Evolutionary conservation across 352 stramenopile species (phyloP), one percentile per base, ranked within the genome.

Genomic region (Phytophthora tubulina): DNA sequence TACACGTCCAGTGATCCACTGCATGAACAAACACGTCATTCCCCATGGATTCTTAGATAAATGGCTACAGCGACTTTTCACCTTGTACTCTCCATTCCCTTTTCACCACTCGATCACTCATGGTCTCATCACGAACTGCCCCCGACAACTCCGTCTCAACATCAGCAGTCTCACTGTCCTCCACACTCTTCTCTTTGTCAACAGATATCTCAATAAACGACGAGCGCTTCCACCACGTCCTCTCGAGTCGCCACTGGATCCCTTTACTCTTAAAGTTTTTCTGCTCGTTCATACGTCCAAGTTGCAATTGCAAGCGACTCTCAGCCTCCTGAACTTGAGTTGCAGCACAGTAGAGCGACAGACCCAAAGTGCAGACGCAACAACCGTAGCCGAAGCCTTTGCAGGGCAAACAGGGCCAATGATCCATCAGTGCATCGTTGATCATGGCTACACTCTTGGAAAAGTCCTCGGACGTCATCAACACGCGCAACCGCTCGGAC

Each of bases 351-450:
- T 96, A 96, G 45, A 96, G 82, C 10, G 87, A 95, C 17, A 95
- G 65, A 0, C 89, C 89, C 15, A 92, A 67, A 33, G 89, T 94
- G 73, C 89, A 96, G 30, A 95, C 51, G 68, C 89, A 96, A 73
- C 89, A 96, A 33, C 86, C 86, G 70, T 94, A 95, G 13, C 80
- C 86, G 36, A 95, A 93, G 6, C 87, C 79, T 60, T 85, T 91
- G 75, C 83, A 93, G 6, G 89, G 89, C 61, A 96, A 45, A 70
- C 89, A 96, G 13, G 89, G 89, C 89, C 89, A 96, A 67, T 94
- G 86, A 70, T 96, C 89, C 58, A 84, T 49, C 27, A 96, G 73
- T 36, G 89, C 89, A 68, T 94, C 85, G 67, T 96, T 96, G 69
- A 96, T 88, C 63, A 86, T 90, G 45, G 61, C 72, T 42, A 95